Percentiles rank a stretch among this genome's conserved stretches.
phyloP scores from a whole-genome alignment of 2,329 filamentous ascomycete genomes.

The Phyllosticta paracitricarpa region DNA sequence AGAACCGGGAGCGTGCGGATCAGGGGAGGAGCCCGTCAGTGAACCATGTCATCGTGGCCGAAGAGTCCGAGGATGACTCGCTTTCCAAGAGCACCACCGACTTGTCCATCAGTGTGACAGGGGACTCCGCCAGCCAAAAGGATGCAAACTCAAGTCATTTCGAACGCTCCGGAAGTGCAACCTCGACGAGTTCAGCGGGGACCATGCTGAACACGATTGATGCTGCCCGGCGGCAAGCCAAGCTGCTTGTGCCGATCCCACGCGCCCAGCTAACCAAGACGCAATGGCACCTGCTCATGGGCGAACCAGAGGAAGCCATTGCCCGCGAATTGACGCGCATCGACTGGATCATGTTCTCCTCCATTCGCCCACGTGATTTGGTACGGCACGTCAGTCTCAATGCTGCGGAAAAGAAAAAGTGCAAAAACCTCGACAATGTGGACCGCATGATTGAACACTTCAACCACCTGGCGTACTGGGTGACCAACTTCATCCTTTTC shows the following conservation, averaged over 20 bases:
- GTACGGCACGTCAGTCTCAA: constrained; percentile 81
- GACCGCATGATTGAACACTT: constrained; percentile 87
- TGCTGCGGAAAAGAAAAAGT: constrained; percentile 59
- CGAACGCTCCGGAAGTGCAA: constrained; percentile 10
- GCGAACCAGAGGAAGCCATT: constrained; percentile 71
- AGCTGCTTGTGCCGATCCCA: constrained; percentile 58
- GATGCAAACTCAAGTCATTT: not conserved
- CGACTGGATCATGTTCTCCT: constrained; percentile 97
- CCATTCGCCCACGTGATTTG: constrained; percentile 84
- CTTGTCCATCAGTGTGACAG: constrained; percentile 4
- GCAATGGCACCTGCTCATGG: constrained; percentile 86
- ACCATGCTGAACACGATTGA: constrained; percentile 59
- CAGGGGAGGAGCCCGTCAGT: constrained; percentile 31
- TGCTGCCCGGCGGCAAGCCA: constrained; percentile 70
- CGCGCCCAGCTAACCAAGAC: constrained; percentile 67
- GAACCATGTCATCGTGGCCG: constrained; percentile 32
- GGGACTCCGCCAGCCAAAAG: not conserved
- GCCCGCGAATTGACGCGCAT: constrained; percentile 89
- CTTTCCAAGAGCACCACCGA: constrained; percentile 5
- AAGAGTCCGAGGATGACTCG: constrained; percentile 11
- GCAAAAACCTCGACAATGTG: constrained; percentile 71
- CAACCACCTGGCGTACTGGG: constrained; percentile 48
- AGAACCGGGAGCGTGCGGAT: constrained; percentile 38
- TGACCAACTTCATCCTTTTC: constrained; percentile 53
- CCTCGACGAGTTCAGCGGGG: constrained; percentile 27